Conservation (phyloP, 306 rosid species). For the Mimosa bimucronata region DNA sequence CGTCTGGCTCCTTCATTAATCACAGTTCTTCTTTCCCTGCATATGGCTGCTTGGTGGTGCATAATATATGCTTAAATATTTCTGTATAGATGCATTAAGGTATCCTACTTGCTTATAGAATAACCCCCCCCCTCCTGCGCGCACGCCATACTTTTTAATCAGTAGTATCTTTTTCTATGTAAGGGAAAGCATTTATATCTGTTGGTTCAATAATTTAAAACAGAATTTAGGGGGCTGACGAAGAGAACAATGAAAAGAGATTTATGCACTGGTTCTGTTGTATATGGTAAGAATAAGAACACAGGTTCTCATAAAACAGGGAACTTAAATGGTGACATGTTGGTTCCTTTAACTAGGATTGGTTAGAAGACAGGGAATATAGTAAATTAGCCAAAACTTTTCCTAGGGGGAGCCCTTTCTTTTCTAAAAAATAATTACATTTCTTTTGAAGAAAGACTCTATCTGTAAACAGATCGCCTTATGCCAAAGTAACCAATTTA, state of each 20-base stretch:
- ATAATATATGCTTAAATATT: neutral
- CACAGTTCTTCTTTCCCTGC: neutral
- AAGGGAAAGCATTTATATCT: neutral
- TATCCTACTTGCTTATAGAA: neutral
- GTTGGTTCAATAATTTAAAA: neutral
- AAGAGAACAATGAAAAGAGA: slow-evolving; percentile 6
- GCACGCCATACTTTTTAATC: neutral
- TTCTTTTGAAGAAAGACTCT: neutral
- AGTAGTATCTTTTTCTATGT: neutral
- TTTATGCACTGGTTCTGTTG: neutral
- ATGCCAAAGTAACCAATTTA: neutral
- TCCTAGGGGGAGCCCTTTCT: neutral
- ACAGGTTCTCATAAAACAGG: neutral
- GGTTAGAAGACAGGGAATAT: neutral
- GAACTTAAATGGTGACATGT: neutral
- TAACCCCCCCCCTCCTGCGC: too few species aligned
- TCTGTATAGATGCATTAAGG: neutral
- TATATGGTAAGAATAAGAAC: neutral
- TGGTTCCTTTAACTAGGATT: neutral
- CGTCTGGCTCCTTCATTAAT: neutral
- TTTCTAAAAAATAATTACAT: neutral
- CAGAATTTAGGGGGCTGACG: neutral
- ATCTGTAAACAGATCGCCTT: neutral
- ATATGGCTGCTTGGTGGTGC: neutral
- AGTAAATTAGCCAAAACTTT: neutral